Conservation (phyloP, 2,329 filamentous ascomycete species). For the Chaetomiaceae sp. region DNA sequence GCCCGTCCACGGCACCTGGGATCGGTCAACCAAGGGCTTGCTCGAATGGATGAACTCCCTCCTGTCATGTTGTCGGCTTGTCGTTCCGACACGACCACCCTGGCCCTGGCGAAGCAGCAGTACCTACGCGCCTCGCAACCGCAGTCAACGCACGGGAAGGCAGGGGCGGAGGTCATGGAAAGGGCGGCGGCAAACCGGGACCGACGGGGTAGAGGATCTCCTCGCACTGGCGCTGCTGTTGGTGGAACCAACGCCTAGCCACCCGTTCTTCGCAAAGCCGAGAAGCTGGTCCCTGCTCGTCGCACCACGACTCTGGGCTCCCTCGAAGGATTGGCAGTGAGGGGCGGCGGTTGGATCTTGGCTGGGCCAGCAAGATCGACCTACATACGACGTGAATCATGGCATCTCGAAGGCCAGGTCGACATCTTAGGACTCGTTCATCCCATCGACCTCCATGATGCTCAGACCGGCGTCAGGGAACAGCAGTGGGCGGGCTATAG, state of each 20-base stretch:
- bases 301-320: conserved; percentile 5
- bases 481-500: neutral
- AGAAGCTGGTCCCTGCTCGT: conserved; percentile 19
- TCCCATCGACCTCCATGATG: neutral
- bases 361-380: conserved; percentile 5
- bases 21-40: neutral
- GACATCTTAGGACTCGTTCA: neutral
- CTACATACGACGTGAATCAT: neutral
- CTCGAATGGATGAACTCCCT: neutral
- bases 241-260: conserved; percentile 10
- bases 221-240: neutral
- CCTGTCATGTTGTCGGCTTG: conserved; percentile 10
- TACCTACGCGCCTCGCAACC: neutral
- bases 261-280: conserved; percentile 11
- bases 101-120: neutral
- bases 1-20: conserved; percentile 4
- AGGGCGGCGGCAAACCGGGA: conserved; percentile 5
- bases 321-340: conserved; percentile 2
- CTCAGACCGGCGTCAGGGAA: neutral
- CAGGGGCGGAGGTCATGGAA: neutral
- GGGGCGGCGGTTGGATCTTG: conserved; percentile 5
- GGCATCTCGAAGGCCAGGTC: neutral
- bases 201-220: neutral
- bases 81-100: conserved; percentile 9
- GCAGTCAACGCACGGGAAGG: conserved; percentile 3